These are phyloP conservation scores for Fomitiporia mediterranea DNA, from an alignment of 1,284 basidiomycete genomes.

Conservation along the genomic window DNA sequence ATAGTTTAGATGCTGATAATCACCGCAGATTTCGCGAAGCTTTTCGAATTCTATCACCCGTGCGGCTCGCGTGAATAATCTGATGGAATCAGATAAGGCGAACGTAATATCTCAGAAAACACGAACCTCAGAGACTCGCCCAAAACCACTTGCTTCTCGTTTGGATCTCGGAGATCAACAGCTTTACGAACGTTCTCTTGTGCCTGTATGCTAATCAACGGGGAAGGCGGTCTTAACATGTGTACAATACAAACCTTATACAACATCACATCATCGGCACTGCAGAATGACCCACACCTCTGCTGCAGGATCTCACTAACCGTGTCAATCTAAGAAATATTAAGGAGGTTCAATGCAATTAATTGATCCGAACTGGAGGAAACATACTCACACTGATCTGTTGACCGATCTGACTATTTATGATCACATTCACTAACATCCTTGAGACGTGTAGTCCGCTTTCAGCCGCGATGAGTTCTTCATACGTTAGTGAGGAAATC, in stretches of 20 bases:
- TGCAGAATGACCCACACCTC: constrained; percentile 96
- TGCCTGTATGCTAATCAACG: constrained; percentile 47
- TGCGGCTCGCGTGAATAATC: constrained; percentile 85
- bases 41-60: constrained; percentile 82
- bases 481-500: constrained; percentile 70
- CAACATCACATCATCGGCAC: constrained; percentile 95
- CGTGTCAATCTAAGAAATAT: constrained; percentile 72
- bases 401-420: constrained; percentile 96
- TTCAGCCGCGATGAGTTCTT: constrained; percentile 79
- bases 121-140: constrained; percentile 75
- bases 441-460: constrained; percentile 81
- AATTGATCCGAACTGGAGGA: not conserved
- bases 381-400: constrained; percentile 76
- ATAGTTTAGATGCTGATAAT: constrained; percentile 82
- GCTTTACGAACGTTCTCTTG: constrained; percentile 92
- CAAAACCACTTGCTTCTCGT: constrained; percentile 72
- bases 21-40: constrained; percentile 77
- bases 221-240: constrained; percentile 17
- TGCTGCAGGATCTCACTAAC: constrained; percentile 93
- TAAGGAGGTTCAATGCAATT: constrained; percentile 14
- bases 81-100: constrained; percentile 28
- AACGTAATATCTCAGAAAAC: not conserved
- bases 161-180: constrained; percentile 69
- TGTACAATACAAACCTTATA: constrained; percentile 70
- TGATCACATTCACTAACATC: constrained; percentile 90